A percentile compares a stretch with the other conserved stretches of the same genome.
These are phyloP conservation scores for Tuber magnatum DNA, from an alignment of 495 filamentous ascomycete species.

Conservation along the genomic window DNA sequence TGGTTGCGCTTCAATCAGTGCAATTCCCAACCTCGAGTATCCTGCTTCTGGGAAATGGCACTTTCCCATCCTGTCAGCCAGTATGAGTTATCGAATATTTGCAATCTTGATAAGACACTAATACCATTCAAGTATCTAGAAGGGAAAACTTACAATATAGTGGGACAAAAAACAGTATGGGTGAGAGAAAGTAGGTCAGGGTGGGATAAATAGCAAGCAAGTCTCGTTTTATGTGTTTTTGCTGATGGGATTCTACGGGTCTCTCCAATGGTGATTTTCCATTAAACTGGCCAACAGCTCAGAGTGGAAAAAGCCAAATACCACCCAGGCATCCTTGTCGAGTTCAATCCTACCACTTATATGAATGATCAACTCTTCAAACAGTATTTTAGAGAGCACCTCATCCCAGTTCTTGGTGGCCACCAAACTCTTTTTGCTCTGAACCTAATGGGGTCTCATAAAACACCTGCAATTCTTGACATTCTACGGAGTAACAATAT, in stretches of 20 bases:
- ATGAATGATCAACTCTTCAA: not conserved
- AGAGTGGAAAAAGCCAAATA: not conserved
- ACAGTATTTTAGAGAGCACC: not conserved
- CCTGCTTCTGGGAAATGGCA: too few species aligned
- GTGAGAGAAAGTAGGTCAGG: not conserved
- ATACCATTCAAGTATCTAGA: too few species aligned
- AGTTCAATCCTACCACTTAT: not conserved
- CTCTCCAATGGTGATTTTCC: constrained; percentile 1
- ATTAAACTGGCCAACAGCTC: not conserved
- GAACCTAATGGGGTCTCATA: not conserved
- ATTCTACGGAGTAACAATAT: not conserved
- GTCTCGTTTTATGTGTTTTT: constrained; percentile 9
- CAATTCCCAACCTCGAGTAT: constrained; percentile 1
- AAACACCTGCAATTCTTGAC: too few species aligned
- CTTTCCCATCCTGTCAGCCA: not conserved
- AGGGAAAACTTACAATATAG: too few species aligned
- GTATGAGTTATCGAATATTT: not conserved
- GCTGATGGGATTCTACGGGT: not conserved
- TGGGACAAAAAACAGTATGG: too few species aligned
- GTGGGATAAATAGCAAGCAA: constrained; percentile 7
- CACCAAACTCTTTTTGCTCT: not conserved
- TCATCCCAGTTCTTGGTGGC: not conserved
- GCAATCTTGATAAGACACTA: not conserved
- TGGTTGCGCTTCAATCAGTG: constrained; percentile 4
- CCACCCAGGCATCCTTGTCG: not conserved